Evolutionary conservation across 2,329 filamentous ascomycete species (phyloP).

Genomic region (Zymoseptoria passerinii): DNA sequence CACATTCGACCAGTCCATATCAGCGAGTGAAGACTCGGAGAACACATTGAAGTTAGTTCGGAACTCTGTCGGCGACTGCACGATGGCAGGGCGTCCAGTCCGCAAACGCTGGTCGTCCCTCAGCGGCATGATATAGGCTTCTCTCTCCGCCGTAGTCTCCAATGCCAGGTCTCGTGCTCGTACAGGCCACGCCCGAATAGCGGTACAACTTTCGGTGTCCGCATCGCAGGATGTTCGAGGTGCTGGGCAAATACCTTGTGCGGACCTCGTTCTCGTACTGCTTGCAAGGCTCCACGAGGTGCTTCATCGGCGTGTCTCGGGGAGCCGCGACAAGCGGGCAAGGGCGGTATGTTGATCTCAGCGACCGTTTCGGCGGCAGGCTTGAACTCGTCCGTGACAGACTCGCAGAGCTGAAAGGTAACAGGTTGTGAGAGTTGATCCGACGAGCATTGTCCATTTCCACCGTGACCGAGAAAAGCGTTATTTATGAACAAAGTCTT

Average conservation of each 20-base stretch:
- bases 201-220: constrained; percentile 56
- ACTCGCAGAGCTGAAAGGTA: too few relatives aligned
- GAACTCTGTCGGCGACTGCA: constrained; percentile 60
- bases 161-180: constrained; percentile 51
- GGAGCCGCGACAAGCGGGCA: constrained; percentile 44
- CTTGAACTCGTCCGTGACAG: too few relatives aligned
- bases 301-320: constrained; percentile 44
- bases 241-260: constrained; percentile 63
- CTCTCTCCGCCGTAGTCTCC: constrained; percentile 54
- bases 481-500: constrained; percentile 1
- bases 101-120: constrained; percentile 52
- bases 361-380: too few relatives aligned
- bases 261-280: constrained; percentile 58
- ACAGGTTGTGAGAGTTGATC: too few relatives aligned
- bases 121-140: constrained; percentile 62
- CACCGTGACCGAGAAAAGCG: not conserved
- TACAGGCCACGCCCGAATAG: constrained; percentile 48
- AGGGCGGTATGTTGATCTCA: constrained; percentile 24
- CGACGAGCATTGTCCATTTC: too few relatives aligned
- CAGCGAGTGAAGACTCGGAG: constrained; percentile 65
- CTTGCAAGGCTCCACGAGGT: constrained; percentile 59
- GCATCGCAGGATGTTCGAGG: constrained; percentile 50
- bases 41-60: constrained; percentile 74
- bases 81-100: constrained; percentile 58
- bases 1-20: constrained; percentile 75